Evolutionary conservation across 352 stramenopile species (phyloP).

Genomic region (Pythium sukuiense): DNA sequence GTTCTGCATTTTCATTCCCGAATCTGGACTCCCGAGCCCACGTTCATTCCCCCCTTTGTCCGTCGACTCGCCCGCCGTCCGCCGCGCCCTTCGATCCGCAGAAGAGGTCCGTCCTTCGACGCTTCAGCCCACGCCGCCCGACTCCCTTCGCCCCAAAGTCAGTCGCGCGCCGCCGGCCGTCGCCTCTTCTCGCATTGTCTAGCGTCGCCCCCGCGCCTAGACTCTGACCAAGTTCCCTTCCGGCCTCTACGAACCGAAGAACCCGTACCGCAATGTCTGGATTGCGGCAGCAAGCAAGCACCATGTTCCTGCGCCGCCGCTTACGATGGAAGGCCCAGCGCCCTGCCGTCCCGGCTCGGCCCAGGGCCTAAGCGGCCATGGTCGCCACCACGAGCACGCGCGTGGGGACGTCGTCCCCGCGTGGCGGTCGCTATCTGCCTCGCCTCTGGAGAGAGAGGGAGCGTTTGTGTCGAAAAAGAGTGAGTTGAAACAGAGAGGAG

Average conservation of each 20-base stretch:
- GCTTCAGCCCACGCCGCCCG: slow-evolving; percentile 13
- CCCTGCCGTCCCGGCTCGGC: background rate
- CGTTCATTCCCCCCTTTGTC: background rate
- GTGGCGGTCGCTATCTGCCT: slow-evolving; percentile 2
- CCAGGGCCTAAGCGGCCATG: slow-evolving; percentile 14
- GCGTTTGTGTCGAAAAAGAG: slow-evolving; percentile 19
- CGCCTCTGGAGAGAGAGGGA: slow-evolving; percentile 17
- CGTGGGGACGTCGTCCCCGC: background rate
- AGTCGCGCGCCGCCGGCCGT: slow-evolving; percentile 19
- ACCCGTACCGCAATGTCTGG: slow-evolving; percentile 34
- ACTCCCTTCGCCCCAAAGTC: background rate
- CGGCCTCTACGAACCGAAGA: slow-evolving; percentile 43
- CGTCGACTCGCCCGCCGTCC: background rate
- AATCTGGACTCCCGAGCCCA: slow-evolving; percentile 19
- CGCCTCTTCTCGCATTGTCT: slow-evolving; percentile 44
- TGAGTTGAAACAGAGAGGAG: slow-evolving; percentile 11
- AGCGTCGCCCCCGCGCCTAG: slow-evolving; percentile 29
- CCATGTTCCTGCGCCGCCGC: background rate
- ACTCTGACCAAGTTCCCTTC: slow-evolving; percentile 38
- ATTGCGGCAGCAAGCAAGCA: background rate
- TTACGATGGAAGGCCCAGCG: slow-evolving; percentile 16
- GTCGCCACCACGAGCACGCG: background rate
- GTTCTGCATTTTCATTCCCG: slow-evolving; percentile 6
- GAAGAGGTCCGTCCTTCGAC: slow-evolving; percentile 26
- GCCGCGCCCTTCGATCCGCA: slow-evolving; percentile 22